These are phyloP conservation scores for Hypoxylon lienhwacheense DNA, from an alignment of 495 filamentous ascomycete genomes.

Conservation along the genomic window DNA sequence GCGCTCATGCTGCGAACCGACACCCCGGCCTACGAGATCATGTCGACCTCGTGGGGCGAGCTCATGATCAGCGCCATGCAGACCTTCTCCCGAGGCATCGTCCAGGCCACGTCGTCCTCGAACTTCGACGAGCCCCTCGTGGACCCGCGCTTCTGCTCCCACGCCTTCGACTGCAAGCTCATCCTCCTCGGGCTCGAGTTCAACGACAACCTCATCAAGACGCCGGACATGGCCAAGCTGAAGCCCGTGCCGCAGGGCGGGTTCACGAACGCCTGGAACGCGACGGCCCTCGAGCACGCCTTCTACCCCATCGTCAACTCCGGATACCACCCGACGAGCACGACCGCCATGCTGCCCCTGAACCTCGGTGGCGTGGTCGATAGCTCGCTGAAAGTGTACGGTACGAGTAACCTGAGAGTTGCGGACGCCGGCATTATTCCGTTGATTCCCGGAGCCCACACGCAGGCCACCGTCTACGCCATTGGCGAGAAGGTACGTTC, in stretches of 20 bases:
- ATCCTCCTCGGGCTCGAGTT: slow-evolving; percentile 43
- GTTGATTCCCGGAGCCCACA: slow-evolving; percentile 56
- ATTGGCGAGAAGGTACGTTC: slow-evolving; percentile 57
- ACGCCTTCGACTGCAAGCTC: slow-evolving; percentile 48
- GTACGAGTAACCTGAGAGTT: slow-evolving; percentile 50
- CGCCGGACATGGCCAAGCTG: slow-evolving; percentile 39
- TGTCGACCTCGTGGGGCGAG: slow-evolving; percentile 47
- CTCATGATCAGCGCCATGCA: slow-evolving; percentile 37
- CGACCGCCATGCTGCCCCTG: slow-evolving; percentile 45
- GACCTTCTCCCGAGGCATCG: slow-evolving; percentile 30
- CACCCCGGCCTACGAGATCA: slow-evolving; percentile 44
- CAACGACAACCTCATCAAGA: slow-evolving; percentile 41
- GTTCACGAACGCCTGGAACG: slow-evolving; percentile 30
- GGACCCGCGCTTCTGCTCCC: slow-evolving; percentile 44
- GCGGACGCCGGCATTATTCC: slow-evolving; percentile 63
- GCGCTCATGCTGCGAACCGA: slow-evolving; percentile 42
- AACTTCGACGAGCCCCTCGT: slow-evolving; percentile 34
- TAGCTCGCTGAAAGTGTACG: slow-evolving; percentile 56
- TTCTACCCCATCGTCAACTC: slow-evolving; percentile 32
- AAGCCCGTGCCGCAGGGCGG: slow-evolving; percentile 38
- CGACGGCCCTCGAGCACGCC: slow-evolving; percentile 29
- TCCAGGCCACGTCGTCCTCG: slow-evolving; percentile 29
- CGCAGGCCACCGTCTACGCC: slow-evolving; percentile 58
- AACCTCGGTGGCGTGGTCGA: slow-evolving; percentile 52
- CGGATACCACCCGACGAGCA: slow-evolving; percentile 42